These are phyloP conservation scores for Aspergillus alliaceus DNA, from an alignment of 2,329 filamentous ascomycete genomes.

Conservation along the genomic window DNA sequence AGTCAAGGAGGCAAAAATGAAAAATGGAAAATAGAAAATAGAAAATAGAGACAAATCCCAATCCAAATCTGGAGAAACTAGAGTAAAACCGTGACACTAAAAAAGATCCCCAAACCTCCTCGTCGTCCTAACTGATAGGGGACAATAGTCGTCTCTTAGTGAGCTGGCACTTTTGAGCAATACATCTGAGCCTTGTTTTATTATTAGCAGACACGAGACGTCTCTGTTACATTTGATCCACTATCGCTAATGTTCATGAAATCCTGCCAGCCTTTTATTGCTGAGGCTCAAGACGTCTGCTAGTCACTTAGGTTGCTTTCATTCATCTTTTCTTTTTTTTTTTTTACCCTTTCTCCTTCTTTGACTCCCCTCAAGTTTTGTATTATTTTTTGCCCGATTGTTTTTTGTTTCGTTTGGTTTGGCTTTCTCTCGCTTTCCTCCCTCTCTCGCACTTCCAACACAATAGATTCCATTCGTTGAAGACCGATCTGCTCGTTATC, in stretches of 20 bases:
- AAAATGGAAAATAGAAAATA: background rate
- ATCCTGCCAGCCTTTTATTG: conserved; percentile 1
- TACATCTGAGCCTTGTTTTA: background rate
- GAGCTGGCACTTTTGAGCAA: background rate
- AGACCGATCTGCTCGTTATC: background rate
- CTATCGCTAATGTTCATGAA: background rate
- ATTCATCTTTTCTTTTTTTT: background rate
- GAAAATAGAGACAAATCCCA: too few species aligned
- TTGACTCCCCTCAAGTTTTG: background rate
- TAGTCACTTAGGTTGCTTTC: background rate
- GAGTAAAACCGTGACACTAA: background rate
- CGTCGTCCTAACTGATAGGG: background rate
- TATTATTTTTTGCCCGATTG: background rate
- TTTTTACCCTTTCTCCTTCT: background rate
- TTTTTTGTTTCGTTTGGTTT: background rate
- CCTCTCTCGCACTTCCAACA: background rate
- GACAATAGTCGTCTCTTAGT: background rate
- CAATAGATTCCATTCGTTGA: conserved; percentile 1
- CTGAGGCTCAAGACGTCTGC: background rate
- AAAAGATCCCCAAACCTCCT: background rate
- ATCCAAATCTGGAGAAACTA: background rate
- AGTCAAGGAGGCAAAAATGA: background rate
- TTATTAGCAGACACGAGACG: conserved; percentile 1
- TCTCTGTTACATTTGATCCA: conserved; percentile 1
- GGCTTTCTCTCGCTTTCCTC: background rate